Evolutionary conservation across 352 stramenopile species (phyloP), one percentile per base, ranked within the genome.

Genomic region (Phytophthora tentaculata): DNA sequence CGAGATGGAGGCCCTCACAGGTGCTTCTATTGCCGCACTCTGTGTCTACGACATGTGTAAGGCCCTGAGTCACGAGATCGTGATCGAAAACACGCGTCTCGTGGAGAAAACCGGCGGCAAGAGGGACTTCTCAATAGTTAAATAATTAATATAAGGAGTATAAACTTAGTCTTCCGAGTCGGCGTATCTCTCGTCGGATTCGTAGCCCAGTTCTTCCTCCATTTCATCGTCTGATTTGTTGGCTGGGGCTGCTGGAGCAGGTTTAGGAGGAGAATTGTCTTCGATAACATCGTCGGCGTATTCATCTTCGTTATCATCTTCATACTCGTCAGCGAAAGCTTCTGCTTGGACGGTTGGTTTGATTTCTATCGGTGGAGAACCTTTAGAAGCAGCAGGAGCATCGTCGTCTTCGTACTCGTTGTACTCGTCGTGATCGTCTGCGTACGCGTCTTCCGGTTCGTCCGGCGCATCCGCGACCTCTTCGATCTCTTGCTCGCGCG

Each of bases 31-130:
- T 19, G 97, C 97, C 4, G 97, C 97, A 47, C 80, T 99, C 1
- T 98, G 91, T 39, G 95, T 99, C 24, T 99, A 99, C 79, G 97
- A 99, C 83, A 99, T 99, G 97, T 96, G 95, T 73, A 99, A 99
- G 78, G 97, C 95, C 19, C 69, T 99, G 43, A 98, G 92, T 66
- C 95, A 99, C 74, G 82, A 98, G 28, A 97, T 99, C 26, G 78
- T 97, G 23, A 98, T 99, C 60, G 81, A 94, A 56, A 80, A 82
- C 43, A 98, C 95, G 28, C 69, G 84, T 20, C 82, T 99, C 5
- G 65, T 99, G 16, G 59, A 75, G 52, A 99, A 98, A 55, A 97
- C 77, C 5, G 96, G 96, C 50, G 96, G 96, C 19, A 99, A 98
- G 65, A 75, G 85, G 12, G 83, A 95, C 64, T 79, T 92, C 49